Base-by-base conservation (phyloP, 495 filamentous ascomycete genomes). In the Evernia prunastri region DNA sequence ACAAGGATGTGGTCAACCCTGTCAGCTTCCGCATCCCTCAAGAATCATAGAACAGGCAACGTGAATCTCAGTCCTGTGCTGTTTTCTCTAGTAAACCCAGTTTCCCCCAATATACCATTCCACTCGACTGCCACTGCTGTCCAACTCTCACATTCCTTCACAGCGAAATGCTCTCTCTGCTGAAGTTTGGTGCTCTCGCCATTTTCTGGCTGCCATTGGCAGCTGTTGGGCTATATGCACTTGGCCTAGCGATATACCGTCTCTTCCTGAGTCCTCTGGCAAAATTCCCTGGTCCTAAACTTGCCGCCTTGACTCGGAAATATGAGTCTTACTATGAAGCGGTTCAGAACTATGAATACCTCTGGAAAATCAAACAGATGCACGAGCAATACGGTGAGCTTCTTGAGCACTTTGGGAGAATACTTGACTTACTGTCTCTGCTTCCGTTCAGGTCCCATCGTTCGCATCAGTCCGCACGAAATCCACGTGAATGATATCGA, bases 301-400 rank as follows among this genome's bases (percentile, higher is more conserved):
- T 85, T 5, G 83, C 85, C 1, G 86, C 82, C 0, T 59, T 77
- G 1, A 82, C 79, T 0, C 56, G 67, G 29, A 74, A 69, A 63
- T 84, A 85, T 61, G 81, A 87, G 65, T 78, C 74, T 47, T 83
- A 81, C 64, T 82, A 75, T 63, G 76, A 84, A 64, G 68, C 74
- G 33, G 59, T 79, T 29, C 65, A 72, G 35, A 60, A 70, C n/a
- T 80, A 77, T 6, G 70, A 61, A 56, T 80, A 77, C 62, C 69
- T 70, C 10, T 80, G 77, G 49, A 71, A 78, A 65, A 78, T 82
- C 64, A 71, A 70, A 29, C 69, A 76, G 60, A 70, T 82, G 74
- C 80, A 83, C 64, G 64, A 76, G 58, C 71, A 78, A 74, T 83
- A 82, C 66, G 81, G 81, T 81, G 57, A 49, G 65, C 58, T 56